Evolutionary conservation across 179 eudicot species (phyloP).

Genomic region (Silene noctiflora): DNA sequence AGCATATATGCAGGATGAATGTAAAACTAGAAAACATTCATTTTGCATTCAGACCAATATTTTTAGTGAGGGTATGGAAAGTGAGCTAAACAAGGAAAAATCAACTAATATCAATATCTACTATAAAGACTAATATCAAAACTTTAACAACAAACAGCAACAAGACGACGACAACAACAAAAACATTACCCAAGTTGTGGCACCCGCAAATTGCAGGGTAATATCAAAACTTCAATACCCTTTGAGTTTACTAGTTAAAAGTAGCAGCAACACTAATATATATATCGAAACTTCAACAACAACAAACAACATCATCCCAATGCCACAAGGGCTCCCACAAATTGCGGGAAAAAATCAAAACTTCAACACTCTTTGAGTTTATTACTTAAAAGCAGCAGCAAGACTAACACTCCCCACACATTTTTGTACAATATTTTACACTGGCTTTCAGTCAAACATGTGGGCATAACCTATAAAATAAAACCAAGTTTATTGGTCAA

Average conservation of each 20-base stretch:
- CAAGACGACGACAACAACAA: too few species aligned
- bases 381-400: neutral
- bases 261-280: neutral
- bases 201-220: too few species aligned
- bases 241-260: neutral
- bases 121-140: neutral
- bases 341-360: neutral
- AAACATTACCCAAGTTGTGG: too few species aligned
- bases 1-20: neutral
- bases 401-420: neutral
- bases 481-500: neutral
- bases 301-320: too few species aligned
- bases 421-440: neutral
- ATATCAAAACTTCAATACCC: neutral
- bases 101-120: slow-evolving; percentile 1
- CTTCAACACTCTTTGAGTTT: neutral
- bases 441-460: neutral
- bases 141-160: neutral
- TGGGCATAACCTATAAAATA: neutral
- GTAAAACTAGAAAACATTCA: neutral
- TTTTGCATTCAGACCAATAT: neutral
- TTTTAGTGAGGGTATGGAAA: neutral
- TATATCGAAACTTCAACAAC: neutral
- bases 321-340: too few species aligned
- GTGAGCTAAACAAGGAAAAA: neutral